A percentile compares a stretch with the other conserved stretches of the same genome.
phyloP scores from a whole-genome alignment of 2,329 filamentous ascomycete species.

The Chaetomiaceae sp. region DNA sequence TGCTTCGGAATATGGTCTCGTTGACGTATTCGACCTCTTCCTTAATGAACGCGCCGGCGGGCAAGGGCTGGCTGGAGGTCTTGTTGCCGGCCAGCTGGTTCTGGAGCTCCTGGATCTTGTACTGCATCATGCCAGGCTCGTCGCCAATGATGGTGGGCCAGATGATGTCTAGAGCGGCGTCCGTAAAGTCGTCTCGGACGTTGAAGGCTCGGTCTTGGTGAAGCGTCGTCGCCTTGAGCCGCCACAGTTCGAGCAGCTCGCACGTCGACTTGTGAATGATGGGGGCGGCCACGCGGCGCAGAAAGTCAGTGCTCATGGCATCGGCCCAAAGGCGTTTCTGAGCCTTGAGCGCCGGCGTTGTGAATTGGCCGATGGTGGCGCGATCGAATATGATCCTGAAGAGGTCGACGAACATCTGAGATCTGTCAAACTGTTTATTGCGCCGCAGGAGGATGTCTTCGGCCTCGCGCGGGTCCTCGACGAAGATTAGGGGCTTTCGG shows the following conservation, averaged over 20 bases:
- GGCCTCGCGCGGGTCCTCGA: constrained; percentile 27
- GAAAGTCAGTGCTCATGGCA: constrained; percentile 28
- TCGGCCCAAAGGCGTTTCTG: constrained; percentile 29
- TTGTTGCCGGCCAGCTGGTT: not conserved
- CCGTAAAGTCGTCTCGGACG: constrained; percentile 30
- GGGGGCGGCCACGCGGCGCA: constrained; percentile 25
- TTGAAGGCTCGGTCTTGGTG: constrained; percentile 26
- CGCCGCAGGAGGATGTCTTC: constrained; percentile 28
- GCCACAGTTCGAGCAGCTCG: constrained; percentile 28
- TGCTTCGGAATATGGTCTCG: constrained; percentile 14
- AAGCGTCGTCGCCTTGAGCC: constrained; percentile 18
- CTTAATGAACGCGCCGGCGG: constrained; percentile 19
- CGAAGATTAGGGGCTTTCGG: constrained; percentile 21
- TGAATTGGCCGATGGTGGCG: constrained; percentile 24
- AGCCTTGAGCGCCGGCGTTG: constrained; percentile 25
- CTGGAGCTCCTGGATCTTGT: constrained; percentile 15
- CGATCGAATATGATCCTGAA: constrained; percentile 26
- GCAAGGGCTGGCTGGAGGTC: not conserved
- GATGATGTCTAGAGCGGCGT: constrained; percentile 33
- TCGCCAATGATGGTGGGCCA: constrained; percentile 33
- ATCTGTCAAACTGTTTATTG: constrained; percentile 29
- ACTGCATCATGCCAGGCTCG: constrained; percentile 26
- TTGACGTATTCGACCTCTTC: constrained; percentile 23
- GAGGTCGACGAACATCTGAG: constrained; percentile 20
- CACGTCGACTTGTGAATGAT: constrained; percentile 23